phyloP scores from a whole-genome alignment of 1,284 basidiomycete species.

The Cutaneotrichosporon spelunceum region DNA sequence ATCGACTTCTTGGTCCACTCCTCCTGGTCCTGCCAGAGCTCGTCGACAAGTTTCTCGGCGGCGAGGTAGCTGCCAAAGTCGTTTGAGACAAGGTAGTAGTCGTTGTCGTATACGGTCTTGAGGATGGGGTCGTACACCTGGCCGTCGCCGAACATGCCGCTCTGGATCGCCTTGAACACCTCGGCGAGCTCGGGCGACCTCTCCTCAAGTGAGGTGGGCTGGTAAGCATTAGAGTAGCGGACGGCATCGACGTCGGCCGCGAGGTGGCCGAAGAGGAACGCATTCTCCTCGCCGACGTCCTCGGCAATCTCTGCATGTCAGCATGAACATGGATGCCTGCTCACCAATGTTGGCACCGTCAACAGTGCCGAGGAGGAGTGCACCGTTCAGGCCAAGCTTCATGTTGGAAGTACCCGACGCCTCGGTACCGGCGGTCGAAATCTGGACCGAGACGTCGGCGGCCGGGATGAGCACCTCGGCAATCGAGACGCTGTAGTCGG shows the following conservation, averaged over 20 bases:
- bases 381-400: slow-evolving; percentile 68
- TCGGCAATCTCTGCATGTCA: slow-evolving; percentile 68
- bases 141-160: slow-evolving; percentile 72
- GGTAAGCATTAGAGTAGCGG: slow-evolving; percentile 76
- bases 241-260: slow-evolving; percentile 64
- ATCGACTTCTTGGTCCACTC: slow-evolving; percentile 92
- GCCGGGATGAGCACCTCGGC: slow-evolving; percentile 89
- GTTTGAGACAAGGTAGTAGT: slow-evolving; percentile 70
- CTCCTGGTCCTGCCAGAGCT: slow-evolving; percentile 71
- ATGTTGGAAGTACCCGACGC: slow-evolving; percentile 66
- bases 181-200: slow-evolving; percentile 72
- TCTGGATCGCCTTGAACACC: slow-evolving; percentile 64
- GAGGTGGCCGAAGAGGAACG: slow-evolving; percentile 51
- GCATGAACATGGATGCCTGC: not conserved
- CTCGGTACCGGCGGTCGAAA: slow-evolving; percentile 90
- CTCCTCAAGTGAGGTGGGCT: slow-evolving; percentile 70
- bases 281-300: slow-evolving; percentile 70
- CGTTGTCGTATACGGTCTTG: slow-evolving; percentile 54
- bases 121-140: slow-evolving; percentile 69
- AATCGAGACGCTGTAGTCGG: slow-evolving; percentile 74
- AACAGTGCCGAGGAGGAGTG: slow-evolving; percentile 62
- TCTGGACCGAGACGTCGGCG: slow-evolving; percentile 86
- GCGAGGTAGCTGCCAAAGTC: slow-evolving; percentile 86
- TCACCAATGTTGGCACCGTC: slow-evolving; percentile 84
- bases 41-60: slow-evolving; percentile 78